Evolutionary conservation across 306 rosid species (phyloP).

Genomic region (Prunus kanzakura): DNA sequence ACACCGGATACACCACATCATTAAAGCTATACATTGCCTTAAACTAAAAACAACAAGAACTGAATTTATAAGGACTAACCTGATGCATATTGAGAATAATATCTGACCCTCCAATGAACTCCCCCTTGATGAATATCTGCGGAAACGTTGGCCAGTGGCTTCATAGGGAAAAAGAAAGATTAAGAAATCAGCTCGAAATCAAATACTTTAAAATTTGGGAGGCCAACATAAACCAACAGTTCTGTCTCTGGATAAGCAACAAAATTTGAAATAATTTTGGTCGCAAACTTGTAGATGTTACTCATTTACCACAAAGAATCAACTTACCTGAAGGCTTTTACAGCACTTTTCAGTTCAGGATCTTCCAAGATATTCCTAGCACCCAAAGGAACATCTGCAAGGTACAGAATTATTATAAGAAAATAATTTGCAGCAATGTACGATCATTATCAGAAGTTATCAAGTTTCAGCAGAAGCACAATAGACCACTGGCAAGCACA

Average conservation of each 20-base stretch:
- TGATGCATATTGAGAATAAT: constrained; percentile 80
- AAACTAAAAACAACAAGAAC: constrained; percentile 1
- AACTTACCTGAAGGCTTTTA: constrained; percentile 69
- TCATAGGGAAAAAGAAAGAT: constrained; percentile 11
- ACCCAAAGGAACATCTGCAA: constrained; percentile 78
- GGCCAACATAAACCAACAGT: background rate
- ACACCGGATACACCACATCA: constrained; percentile 15
- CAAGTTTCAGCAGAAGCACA: background rate
- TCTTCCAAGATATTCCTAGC: constrained; percentile 87
- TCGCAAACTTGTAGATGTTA: background rate
- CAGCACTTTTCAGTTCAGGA: constrained; percentile 80
- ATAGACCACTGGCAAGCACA: background rate
- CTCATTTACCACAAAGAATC: background rate
- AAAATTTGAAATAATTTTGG: background rate
- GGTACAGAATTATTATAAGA: background rate
- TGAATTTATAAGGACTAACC: constrained; percentile 38
- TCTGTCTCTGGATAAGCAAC: background rate
- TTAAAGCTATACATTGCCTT: constrained; percentile 18
- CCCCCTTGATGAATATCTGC: constrained; percentile 87
- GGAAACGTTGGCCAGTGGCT: constrained; percentile 94
- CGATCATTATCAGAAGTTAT: background rate
- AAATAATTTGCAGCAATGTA: background rate
- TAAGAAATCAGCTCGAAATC: background rate
- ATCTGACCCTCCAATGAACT: constrained; percentile 91
- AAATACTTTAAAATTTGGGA: no score